These are phyloP conservation scores for Rauvolfia tetraphylla DNA, from an alignment of 257 asterid species.

Conservation along the genomic window DNA sequence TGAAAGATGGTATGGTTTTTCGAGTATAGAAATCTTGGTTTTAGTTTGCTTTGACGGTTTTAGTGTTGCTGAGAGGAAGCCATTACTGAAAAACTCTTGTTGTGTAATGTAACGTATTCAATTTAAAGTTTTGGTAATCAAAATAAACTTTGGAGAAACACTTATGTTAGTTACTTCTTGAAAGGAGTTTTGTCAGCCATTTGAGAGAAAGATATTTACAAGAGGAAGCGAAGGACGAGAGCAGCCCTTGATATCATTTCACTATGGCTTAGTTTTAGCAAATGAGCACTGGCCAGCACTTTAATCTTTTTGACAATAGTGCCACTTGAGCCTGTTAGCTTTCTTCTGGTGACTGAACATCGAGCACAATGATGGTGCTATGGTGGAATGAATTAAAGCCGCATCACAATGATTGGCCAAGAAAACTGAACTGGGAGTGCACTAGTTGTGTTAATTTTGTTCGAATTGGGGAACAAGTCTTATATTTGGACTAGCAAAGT, in stretches of 20 bases:
- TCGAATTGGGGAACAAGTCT: neutral
- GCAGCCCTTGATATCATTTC: too few species aligned
- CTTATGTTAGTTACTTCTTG: neutral
- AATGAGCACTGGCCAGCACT: neutral
- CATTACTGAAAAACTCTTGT: neutral
- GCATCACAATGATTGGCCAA: neutral
- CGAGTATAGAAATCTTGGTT: neutral
- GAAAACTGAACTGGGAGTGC: neutral
- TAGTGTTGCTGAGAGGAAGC: neutral
- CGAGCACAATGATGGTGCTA: neutral
- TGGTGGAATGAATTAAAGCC: neutral
- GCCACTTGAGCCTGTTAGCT: neutral
- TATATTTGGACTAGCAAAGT: neutral
- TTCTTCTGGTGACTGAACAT: neutral
- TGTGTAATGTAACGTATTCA: neutral
- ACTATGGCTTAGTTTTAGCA: neutral
- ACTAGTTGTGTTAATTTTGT: neutral
- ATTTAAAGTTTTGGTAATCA: neutral
- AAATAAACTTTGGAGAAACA: neutral
- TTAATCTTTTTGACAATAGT: neutral
- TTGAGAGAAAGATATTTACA: neutral
- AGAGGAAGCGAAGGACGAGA: too few species aligned
- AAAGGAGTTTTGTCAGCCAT: neutral
- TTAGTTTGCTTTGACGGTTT: neutral
- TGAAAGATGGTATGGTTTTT: neutral